Evolutionary conservation across 345 rosid genomes (phyloP), one percentile per base, ranked within the genome.

Genomic region (Gossypium longicalyx): DNA sequence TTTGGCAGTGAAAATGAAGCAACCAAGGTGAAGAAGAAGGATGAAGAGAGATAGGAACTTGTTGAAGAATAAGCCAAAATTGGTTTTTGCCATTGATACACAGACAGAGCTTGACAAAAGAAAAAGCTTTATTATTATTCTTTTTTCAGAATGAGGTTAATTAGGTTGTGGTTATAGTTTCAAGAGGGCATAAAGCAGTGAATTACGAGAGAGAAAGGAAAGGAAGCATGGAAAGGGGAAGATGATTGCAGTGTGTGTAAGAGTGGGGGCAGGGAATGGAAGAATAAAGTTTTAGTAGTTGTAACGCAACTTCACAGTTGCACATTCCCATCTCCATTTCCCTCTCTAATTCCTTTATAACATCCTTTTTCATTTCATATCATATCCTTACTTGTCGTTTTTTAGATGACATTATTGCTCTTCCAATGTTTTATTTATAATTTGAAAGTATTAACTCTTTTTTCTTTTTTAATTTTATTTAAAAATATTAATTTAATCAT

Each of bases 11-110:
- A 85, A 79, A 73, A 79, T 60, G 83, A 89, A 91, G 78, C 97
- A 91, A 9, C 93, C 91, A 34, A 87, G 84, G 57, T 87, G 89
- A 20, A 87, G 67, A 25, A 90, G 74, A 67, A 87, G 84, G 68
- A 90, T 59, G 52, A 87, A 77, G 64, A 91, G 54, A 22, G 89
- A 87, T 38, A 90, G 59, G 81, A 89, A 83, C 45, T 79, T 85
- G 83, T 44, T 83, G 85, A 88, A 79, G 79, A 87, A 79, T 12
- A 90, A 80, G 0, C 81, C 79, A 7, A 85, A 61, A 22, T n/a
- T 53, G 58, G 53, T 23, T 51, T 53, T 22, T 23, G 84, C 86
- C 86, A 82, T 83, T 72, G 84, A 27, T 62, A 38, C 66, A 34
- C 25, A 71, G 47, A 70, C 1, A 53, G 53, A 67, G 56, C 34